A percentile compares a stretch with the other conserved stretches of the same genome.
phyloP scores from a whole-genome alignment of 306 rosid species.

The Malus sylvestris region DNA sequence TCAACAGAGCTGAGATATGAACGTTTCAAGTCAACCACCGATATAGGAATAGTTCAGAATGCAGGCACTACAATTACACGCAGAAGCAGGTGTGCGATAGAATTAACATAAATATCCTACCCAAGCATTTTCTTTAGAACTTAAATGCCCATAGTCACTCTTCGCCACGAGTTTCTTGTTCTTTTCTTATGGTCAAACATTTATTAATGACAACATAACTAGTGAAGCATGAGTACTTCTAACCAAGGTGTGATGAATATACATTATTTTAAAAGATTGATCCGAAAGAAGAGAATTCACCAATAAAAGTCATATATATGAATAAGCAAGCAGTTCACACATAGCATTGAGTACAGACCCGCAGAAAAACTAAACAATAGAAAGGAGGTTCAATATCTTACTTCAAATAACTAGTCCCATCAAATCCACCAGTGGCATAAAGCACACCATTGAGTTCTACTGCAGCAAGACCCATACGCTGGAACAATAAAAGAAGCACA shows the following conservation, averaged over 20 bases:
- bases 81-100: no score
- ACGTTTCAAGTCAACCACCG: background rate
- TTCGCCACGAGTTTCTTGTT: no score
- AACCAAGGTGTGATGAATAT: no score
- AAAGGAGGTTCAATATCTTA: slow-evolving; percentile 26
- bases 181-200: no score
- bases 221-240: no score
- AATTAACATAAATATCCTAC: no score
- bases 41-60: background rate
- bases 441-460: slow-evolving; percentile 40
- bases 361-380: slow-evolving; percentile 3
- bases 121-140: no score
- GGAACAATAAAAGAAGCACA: background rate
- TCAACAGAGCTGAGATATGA: slow-evolving; percentile 55
- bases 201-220: no score
- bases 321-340: background rate
- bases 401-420: slow-evolving; percentile 46
- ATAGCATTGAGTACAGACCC: background rate
- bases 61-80: background rate
- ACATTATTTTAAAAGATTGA: no score
- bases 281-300: no score
- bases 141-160: no score
- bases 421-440: slow-evolving; percentile 54
- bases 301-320: background rate
- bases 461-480: slow-evolving; percentile 15